Evolutionary conservation across 495 filamentous ascomycete species (phyloP).

Genomic region (Aspergillus cristatus): DNA sequence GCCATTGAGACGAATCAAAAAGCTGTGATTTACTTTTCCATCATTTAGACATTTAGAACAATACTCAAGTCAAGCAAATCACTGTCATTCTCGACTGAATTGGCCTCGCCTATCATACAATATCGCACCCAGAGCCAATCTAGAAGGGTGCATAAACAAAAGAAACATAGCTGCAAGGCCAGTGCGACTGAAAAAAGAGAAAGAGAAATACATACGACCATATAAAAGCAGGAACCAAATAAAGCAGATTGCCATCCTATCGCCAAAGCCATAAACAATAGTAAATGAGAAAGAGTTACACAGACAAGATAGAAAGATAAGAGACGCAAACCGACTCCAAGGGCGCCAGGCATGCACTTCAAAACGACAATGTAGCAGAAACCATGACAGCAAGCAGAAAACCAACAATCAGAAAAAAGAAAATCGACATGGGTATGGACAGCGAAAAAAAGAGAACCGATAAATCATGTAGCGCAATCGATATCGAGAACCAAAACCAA

Average conservation of each 20-base stretch:
- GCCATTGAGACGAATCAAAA: constrained; percentile 6
- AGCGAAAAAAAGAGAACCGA: no score
- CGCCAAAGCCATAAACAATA: constrained; percentile 7
- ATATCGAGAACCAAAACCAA: no score
- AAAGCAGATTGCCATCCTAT: constrained; percentile 4
- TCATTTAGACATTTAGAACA: no score
- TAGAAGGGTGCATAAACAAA: no score
- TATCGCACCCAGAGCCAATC: constrained; percentile 2
- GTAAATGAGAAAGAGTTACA: constrained; percentile 5
- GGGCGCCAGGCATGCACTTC: constrained; percentile 17
- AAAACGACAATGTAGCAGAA: constrained; percentile 1
- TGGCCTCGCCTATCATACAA: constrained; percentile 7
- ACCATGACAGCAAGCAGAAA: not conserved
- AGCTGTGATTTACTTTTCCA: constrained; percentile 6
- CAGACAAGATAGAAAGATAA: constrained; percentile 7
- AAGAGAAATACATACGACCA: constrained; percentile 5
- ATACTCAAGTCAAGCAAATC: no score
- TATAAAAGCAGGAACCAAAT: no score
- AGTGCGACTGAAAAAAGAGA: constrained; percentile 4
- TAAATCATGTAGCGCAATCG: no score
- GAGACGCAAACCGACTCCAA: constrained; percentile 16
- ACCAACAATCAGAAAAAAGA: not conserved
- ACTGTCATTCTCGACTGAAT: no score
- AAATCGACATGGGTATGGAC: no score
- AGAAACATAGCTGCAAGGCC: constrained; percentile 5